These are phyloP conservation scores for Allium sativum DNA, from an alignment of 106 monocot species.

Conservation along the genomic window DNA sequence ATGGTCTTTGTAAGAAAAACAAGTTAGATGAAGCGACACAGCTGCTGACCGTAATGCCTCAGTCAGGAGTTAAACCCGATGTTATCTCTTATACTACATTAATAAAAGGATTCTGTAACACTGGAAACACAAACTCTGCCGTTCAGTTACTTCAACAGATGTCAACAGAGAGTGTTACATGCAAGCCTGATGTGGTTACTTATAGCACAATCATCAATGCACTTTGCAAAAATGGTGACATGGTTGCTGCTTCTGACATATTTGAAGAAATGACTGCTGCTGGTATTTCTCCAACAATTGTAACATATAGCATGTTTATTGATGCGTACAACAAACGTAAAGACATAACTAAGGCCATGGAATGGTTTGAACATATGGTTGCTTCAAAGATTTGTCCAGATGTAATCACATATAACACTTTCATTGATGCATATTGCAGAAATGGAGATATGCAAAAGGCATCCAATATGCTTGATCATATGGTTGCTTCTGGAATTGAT, in stretches of 20 bases:
- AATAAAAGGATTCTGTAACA: not conserved
- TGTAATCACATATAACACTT: constrained; percentile 8
- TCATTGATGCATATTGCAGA: constrained; percentile 29
- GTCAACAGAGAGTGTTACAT: not conserved
- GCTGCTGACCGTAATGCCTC: constrained; percentile 17
- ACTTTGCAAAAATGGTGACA: not conserved
- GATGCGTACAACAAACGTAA: not conserved
- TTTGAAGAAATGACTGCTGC: not conserved
- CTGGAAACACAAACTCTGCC: not conserved
- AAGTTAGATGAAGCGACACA: constrained; percentile 11
- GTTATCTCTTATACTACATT: not conserved
- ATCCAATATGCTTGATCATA: constrained; percentile 16
- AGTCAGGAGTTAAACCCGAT: not conserved
- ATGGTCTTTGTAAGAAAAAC: constrained; percentile 22
- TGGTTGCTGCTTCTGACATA: not conserved
- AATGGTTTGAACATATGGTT: not conserved
- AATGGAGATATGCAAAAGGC: constrained; percentile 15
- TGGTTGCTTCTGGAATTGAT: constrained; percentile 14
- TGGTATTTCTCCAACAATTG: no score
- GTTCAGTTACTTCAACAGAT: not conserved
- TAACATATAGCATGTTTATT: not conserved
- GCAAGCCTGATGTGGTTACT: not conserved
- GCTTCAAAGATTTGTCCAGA: not conserved
- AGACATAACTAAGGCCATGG: not conserved
- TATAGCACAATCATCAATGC: not conserved